phyloP scores from a whole-genome alignment of 768 basidiomycete genomes.

The Leucocoprinus leucothites region DNA sequence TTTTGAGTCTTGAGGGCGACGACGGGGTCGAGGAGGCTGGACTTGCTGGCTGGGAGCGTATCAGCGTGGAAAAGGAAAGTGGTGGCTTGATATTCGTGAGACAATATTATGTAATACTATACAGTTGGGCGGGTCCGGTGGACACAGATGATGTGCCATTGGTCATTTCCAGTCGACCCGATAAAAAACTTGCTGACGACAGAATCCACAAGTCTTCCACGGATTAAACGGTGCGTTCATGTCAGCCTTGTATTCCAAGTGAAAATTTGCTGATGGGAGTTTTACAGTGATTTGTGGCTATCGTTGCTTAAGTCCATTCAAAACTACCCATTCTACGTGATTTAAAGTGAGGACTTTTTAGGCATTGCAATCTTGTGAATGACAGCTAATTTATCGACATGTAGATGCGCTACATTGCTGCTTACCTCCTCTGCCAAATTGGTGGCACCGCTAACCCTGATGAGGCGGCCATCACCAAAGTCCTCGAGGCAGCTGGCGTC shows the following conservation, averaged over 20 bases:
- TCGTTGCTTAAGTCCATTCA: conserved; percentile 39
- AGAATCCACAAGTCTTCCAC: conserved; percentile 95
- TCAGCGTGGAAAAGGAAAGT: conserved; percentile 28
- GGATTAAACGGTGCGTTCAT: conserved; percentile 77
- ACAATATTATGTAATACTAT: conserved; percentile 52
- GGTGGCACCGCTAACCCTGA: conserved; percentile 90
- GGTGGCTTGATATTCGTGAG: conserved; percentile 36
- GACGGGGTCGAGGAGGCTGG: conserved; percentile 15
- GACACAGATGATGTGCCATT: conserved; percentile 9
- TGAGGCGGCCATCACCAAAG: conserved; percentile 82
- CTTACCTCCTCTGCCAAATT: conserved; percentile 94
- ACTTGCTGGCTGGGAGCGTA: too few species aligned
- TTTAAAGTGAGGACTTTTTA: conserved; percentile 42
- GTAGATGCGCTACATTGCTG: conserved; percentile 91
- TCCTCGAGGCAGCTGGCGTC: conserved; percentile 83
- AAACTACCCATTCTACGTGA: conserved; percentile 21
- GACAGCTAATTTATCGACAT: not conserved
- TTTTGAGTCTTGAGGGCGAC: conserved; percentile 21
- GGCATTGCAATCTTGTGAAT: not conserved
- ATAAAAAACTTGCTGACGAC: conserved; percentile 40
- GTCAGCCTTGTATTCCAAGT: not conserved
- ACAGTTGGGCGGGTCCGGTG: conserved; percentile 38
- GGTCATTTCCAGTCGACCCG: conserved; percentile 18
- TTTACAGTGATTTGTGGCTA: conserved; percentile 89
- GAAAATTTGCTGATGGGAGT: conserved; percentile 11